phyloP scores from a whole-genome alignment of 1,284 basidiomycete genomes.

The Leccinum pseudoinsigne region DNA sequence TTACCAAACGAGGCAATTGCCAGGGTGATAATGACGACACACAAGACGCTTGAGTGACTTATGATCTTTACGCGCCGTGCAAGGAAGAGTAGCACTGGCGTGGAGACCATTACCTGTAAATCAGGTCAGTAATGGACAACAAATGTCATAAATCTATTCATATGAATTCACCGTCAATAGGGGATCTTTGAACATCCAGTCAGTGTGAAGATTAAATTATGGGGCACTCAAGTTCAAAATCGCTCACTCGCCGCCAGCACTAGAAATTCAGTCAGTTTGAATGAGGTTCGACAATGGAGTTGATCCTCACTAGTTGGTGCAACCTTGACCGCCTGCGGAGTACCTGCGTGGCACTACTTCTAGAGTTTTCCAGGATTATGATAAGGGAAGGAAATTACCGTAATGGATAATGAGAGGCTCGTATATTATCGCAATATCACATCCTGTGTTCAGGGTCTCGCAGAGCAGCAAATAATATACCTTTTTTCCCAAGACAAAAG shows the following conservation, averaged over 20 bases:
- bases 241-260: slow-evolving; percentile 37
- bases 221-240: neutral
- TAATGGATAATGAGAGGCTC: neutral
- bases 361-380: neutral
- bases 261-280: slow-evolving; percentile 4
- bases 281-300: neutral
- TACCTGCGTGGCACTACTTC: neutral
- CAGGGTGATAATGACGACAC: slow-evolving; percentile 38
- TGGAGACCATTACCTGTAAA: slow-evolving; percentile 45
- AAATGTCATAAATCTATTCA: neutral
- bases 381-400: neutral
- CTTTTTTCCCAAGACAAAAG: neutral
- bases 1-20: slow-evolving; percentile 42
- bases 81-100: slow-evolving; percentile 53
- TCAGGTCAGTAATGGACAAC: neutral
- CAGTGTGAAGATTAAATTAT: neutral
- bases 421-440: neutral
- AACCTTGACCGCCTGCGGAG: neutral
- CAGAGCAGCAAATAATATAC: neutral
- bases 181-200: slow-evolving; percentile 18
- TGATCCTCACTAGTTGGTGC: neutral
- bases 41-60: slow-evolving; percentile 40
- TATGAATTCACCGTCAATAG: slow-evolving; percentile 17
- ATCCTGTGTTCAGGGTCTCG: neutral
- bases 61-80: slow-evolving; percentile 50